Base-by-base conservation (phyloP, 2,329 filamentous ascomycete genomes). In the Sporothrix luriei region DNA sequence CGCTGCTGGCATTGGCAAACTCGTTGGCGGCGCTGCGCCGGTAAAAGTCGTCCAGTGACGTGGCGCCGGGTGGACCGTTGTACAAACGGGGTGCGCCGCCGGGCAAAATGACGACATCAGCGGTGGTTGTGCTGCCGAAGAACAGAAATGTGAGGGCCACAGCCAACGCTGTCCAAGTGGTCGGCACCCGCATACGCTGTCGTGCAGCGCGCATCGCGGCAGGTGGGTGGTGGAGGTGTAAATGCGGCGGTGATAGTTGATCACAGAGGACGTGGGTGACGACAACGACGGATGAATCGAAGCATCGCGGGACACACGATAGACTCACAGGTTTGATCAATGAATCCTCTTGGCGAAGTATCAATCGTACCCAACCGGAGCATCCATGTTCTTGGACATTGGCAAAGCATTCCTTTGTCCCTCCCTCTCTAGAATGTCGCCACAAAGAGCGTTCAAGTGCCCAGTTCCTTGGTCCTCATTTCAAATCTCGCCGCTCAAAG, bases 81-180 rank as follows among this genome's bases (percentile, higher is more conserved):
- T 69, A 69, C 26, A 69, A 55, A 5, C 26, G 65, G 40, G 75
- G 74, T 13, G 68, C 64, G 65, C 74, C 75, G 49, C 75, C 75
- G 29, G 75, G 75, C 48, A 76, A 71, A 55, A 76, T 72, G 51
- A 70, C 69, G 43, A 73, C 67, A 40, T 51, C 38, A 55, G 59
- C 71, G 24, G 24, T 33, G 3, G 29, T 46, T 7, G 54, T 46
- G 48, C 29, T 43, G 2, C 24, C 38, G 11, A 61, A 62, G 40
- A 64, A 6, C 13, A 24, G 24, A 14, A 9, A 46, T 16, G n/a
- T 4, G 43, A 40, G 54, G 14, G 16, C 11, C 4, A 49, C 3
- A 10, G 33, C 24, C 26, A 38, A 59, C 40, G 24, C 33, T 21
- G 38, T 46, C 40, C 66, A 38, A 29, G 43, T 24, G 24, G 10